Evolutionary conservation across 2,329 filamentous ascomycete genomes (phyloP).

Genomic region (Pezicula radicicola): DNA sequence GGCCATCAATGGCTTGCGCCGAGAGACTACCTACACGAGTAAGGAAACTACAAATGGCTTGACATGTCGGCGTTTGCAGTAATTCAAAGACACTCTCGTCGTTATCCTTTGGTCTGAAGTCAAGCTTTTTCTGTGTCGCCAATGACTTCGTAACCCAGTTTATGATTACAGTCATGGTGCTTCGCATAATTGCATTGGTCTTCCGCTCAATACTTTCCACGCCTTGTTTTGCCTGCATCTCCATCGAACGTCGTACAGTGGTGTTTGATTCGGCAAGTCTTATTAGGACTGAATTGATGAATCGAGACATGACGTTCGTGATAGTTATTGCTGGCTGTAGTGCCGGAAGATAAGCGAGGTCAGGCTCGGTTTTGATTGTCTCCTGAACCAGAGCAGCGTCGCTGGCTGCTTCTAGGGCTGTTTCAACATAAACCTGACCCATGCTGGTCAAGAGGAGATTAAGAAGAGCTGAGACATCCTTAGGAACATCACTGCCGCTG

Average conservation of each 20-base stretch:
- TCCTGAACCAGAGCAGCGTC: constrained; percentile 78
- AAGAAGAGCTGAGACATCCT: constrained; percentile 84
- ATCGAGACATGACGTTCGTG: constrained; percentile 89
- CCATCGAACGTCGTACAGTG: constrained; percentile 74
- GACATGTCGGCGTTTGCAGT: constrained; percentile 83
- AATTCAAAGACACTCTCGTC: constrained; percentile 59
- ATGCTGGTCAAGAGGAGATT: constrained; percentile 82
- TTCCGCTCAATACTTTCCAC: constrained; percentile 65
- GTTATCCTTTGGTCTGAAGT: constrained; percentile 68
- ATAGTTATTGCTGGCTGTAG: constrained; percentile 83
- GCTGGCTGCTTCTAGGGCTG: constrained; percentile 63
- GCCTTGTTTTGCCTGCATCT: constrained; percentile 58
- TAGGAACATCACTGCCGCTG: constrained; percentile 82
- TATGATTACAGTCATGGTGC: constrained; percentile 62
- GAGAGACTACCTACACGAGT: constrained; percentile 61
- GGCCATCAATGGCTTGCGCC: constrained; percentile 70
- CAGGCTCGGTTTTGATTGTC: constrained; percentile 77
- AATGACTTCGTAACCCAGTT: constrained; percentile 63
- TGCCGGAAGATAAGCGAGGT: constrained; percentile 77
- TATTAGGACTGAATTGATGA: constrained; percentile 85
- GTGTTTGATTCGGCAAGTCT: constrained; percentile 86
- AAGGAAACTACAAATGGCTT: constrained; percentile 78
- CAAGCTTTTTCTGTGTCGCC: constrained; percentile 64
- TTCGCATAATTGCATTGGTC: constrained; percentile 65
- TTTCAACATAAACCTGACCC: constrained; percentile 77